Conservation (phyloP, 495 filamentous ascomycete genomes). For the Sordaria brevicollis region DNA sequence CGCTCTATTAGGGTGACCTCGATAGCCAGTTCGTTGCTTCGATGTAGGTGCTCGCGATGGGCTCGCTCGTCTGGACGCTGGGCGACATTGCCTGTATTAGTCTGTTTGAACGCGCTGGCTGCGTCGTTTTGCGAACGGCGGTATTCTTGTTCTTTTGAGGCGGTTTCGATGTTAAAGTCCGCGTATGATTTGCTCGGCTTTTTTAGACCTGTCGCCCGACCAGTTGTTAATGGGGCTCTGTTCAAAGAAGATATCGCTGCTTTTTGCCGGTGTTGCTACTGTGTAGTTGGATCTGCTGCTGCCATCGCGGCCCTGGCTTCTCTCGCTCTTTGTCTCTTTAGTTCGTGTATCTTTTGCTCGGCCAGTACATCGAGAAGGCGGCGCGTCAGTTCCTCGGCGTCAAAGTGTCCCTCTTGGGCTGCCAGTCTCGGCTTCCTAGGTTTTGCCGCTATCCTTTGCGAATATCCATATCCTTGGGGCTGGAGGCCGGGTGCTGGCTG, state of each 20-base stretch:
- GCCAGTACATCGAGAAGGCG: constrained; percentile 35
- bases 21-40: neutral
- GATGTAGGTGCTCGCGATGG: neutral
- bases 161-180: constrained; percentile 6
- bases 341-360: constrained; percentile 26
- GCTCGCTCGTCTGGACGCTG: constrained; percentile 8
- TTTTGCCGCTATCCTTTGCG: constrained; percentile 7
- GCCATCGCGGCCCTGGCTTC: neutral
- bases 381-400: constrained; percentile 38
- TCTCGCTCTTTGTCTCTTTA: constrained; percentile 5
- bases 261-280: neutral
- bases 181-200: constrained; percentile 5
- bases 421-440: neutral
- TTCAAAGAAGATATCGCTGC: neutral
- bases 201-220: neutral
- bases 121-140: constrained; percentile 36
- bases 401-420: constrained; percentile 30
- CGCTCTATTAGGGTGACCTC: neutral
- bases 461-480: constrained; percentile 15
- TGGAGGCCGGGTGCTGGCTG: constrained; percentile 7
- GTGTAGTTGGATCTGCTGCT: neutral
- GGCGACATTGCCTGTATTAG: constrained; percentile 32
- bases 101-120: constrained; percentile 38
- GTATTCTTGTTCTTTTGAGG: constrained; percentile 12
- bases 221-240: constrained; percentile 1